Conservation (phyloP, 2,329 filamentous ascomycete genomes). For the Bipolaris victoriae region DNA sequence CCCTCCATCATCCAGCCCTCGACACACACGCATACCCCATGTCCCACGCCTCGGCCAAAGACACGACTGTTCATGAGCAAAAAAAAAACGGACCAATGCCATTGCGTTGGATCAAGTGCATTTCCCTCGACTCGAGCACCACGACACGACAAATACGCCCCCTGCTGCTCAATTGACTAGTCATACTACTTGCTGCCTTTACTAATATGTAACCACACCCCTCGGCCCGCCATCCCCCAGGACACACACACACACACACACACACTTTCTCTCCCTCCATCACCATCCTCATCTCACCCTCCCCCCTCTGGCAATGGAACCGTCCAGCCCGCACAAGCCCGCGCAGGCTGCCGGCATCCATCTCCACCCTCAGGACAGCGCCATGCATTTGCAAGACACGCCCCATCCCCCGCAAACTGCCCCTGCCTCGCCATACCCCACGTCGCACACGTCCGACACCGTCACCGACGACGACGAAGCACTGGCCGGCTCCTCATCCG, state of each 20-base stretch:
- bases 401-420: slow-evolving; percentile 11
- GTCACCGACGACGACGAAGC: slow-evolving; percentile 9
- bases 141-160: not conserved
- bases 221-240: not conserved
- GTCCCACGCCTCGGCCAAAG: no score
- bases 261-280: not conserved
- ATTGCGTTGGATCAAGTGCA: no score
- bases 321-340: slow-evolving; percentile 21
- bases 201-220: not conserved
- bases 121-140: not conserved
- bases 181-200: not conserved
- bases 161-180: not conserved
- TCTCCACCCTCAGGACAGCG: slow-evolving; percentile 30
- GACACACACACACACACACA: not conserved
- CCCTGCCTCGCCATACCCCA: not conserved
- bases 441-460: not conserved
- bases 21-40: not conserved
- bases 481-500: slow-evolving; percentile 30
- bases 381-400: slow-evolving; percentile 26
- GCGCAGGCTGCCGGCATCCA: slow-evolving; percentile 22
- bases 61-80: no score
- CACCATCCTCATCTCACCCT: not conserved
- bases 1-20: not conserved
- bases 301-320: slow-evolving; percentile 9
- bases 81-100: no score